These are phyloP conservation scores for Colletotrichum sp. DNA, from an alignment of 2,329 filamentous ascomycete species.

Conservation along the genomic window DNA sequence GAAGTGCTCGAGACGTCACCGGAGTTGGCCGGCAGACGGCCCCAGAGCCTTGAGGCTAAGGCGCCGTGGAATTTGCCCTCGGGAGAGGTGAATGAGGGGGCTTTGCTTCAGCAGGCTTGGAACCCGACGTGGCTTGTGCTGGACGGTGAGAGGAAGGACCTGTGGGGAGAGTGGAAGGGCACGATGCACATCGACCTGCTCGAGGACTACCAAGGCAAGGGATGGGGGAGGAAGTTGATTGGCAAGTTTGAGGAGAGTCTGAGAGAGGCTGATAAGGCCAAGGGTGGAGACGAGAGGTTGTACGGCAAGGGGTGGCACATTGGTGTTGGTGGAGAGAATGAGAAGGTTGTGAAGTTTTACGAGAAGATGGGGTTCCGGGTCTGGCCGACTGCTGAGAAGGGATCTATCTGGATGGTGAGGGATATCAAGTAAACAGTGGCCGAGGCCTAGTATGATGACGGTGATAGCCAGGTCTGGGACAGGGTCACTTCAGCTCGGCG, in stretches of 20 bases:
- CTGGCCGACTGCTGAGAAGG: constrained; percentile 37
- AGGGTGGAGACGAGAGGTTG: constrained; percentile 8
- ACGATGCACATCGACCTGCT: constrained; percentile 58
- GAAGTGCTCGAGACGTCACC: constrained; percentile 35
- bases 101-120: constrained; percentile 47
- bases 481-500: not conserved
- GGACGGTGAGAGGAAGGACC: constrained; percentile 34
- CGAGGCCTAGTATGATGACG: too few relatives aligned
- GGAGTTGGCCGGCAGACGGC: constrained; percentile 23
- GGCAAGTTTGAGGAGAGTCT: constrained; percentile 46
- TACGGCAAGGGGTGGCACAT: constrained; percentile 46
- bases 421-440: constrained; percentile 38
- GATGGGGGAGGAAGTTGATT: constrained; percentile 49
- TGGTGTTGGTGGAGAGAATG: constrained; percentile 50
- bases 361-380: constrained; percentile 50
- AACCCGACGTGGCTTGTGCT: constrained; percentile 44
- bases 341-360: constrained; percentile 53
- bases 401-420: constrained; percentile 46
- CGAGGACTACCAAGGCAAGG: constrained; percentile 42
- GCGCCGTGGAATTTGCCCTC: constrained; percentile 34
- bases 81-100: constrained; percentile 32
- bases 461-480: not conserved
- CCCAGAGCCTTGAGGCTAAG: constrained; percentile 27
- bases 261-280: constrained; percentile 19
- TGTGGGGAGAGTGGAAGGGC: constrained; percentile 39